Conservation (phyloP, 257 asterid genomes). For the Solanum boliviense region DNA sequence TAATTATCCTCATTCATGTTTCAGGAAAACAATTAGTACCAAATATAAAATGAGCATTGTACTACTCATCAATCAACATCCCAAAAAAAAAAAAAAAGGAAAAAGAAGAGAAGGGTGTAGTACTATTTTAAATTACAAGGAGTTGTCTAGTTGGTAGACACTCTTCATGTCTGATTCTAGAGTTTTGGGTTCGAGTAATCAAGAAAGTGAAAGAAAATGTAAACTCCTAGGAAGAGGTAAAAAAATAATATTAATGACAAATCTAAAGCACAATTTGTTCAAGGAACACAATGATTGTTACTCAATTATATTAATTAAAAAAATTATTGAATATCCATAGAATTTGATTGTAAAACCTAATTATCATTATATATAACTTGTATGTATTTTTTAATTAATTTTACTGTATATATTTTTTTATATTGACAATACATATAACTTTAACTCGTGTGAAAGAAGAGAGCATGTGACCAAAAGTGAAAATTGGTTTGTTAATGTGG, state of each 20-base stretch:
- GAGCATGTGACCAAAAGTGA: neutral
- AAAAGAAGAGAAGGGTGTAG: neutral
- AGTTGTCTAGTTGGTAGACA: no score
- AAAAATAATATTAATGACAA: no score
- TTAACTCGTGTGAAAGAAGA: neutral
- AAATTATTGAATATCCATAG: no score
- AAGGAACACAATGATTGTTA: no score
- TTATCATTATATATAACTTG: no score
- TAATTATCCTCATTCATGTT: neutral
- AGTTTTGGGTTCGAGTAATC: neutral
- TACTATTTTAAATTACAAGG: no score
- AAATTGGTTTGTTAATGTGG: neutral
- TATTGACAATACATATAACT: neutral
- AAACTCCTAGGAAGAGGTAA: neutral
- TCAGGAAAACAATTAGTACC: neutral
- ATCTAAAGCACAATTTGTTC: no score
- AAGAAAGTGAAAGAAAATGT: no score
- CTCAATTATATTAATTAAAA: no score
- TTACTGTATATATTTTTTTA: neutral
- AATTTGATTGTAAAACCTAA: no score
- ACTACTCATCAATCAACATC: neutral
- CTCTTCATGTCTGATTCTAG: no score
- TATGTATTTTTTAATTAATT: neutral
- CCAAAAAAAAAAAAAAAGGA: no score
- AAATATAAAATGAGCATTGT: neutral